Conservation (phyloP, 2,329 filamentous ascomycete genomes). For the Colletotrichum sp. region DNA sequence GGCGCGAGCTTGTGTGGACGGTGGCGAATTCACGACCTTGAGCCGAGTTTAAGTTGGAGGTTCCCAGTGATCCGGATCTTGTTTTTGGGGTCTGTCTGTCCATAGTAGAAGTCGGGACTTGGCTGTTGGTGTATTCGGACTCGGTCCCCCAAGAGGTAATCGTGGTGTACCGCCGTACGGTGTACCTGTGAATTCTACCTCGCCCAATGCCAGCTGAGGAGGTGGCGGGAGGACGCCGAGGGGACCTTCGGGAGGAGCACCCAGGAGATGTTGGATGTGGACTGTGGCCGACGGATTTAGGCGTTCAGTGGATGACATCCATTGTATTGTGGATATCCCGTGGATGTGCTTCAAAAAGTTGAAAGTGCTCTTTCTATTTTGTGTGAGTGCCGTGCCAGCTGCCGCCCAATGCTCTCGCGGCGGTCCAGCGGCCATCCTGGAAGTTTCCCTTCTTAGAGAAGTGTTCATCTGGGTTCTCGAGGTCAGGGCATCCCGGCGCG, state of each 20-base stretch:
- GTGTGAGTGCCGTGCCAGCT: neutral
- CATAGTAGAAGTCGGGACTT: neutral
- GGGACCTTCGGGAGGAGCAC: neutral
- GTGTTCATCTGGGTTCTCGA: neutral
- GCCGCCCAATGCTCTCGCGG: neutral
- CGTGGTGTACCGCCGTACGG: neutral
- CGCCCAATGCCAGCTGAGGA: neutral
- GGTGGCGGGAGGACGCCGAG: neutral
- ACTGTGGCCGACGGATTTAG: neutral
- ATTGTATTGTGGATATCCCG: neutral
- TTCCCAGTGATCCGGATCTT: conserved; percentile 15
- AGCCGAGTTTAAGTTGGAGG: neutral
- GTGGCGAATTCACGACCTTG: neutral
- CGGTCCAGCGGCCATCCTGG: neutral
- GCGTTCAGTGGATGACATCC: neutral
- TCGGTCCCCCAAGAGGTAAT: neutral
- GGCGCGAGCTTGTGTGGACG: neutral
- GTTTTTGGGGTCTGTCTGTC: neutral
- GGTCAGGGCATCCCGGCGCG: neutral
- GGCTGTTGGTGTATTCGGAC: neutral
- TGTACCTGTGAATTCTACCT: neutral
- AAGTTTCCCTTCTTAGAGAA: neutral
- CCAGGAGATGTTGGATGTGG: neutral
- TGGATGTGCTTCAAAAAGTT: neutral
- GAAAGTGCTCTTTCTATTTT: neutral